Percentiles rank a stretch among this genome's conserved stretches.
phyloP scores from a whole-genome alignment of 345 rosid species.

The Bruguiera sexangula region DNA sequence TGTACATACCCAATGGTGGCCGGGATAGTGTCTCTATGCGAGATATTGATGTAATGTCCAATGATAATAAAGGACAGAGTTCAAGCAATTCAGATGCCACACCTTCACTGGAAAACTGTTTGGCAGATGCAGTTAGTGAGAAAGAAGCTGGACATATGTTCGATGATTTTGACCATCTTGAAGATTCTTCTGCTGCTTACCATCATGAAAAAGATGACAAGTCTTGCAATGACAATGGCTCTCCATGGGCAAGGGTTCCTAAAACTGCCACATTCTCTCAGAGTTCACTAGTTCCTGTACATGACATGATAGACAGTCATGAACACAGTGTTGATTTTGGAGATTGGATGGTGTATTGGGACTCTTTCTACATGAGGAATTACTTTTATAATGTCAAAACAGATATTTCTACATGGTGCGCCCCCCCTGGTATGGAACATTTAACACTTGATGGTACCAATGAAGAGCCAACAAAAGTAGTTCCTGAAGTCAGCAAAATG shows the following conservation, averaged over 20 bases:
- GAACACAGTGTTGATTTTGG: constrained; percentile 24
- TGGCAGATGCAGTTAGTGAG: constrained; percentile 23
- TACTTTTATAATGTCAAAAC: constrained; percentile 66
- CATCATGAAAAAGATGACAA: constrained; percentile 17
- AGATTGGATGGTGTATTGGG: constrained; percentile 81
- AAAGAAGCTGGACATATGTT: constrained; percentile 22
- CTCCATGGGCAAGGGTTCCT: constrained; percentile 19
- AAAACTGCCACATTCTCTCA: constrained; percentile 23
- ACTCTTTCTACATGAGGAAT: constrained; percentile 58
- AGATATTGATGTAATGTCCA: constrained; percentile 11
- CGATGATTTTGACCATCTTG: constrained; percentile 21
- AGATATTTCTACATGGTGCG: constrained; percentile 62
- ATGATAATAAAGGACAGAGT: constrained; percentile 14
- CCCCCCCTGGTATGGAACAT: constrained; percentile 71
- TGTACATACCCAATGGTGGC: constrained; percentile 14
- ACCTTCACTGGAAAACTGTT: constrained; percentile 19
- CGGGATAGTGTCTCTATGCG: constrained; percentile 8
- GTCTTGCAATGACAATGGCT: constrained; percentile 18
- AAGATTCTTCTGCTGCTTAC: constrained; percentile 9
- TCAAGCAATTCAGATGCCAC: constrained; percentile 25
- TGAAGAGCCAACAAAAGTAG: constrained; percentile 28
- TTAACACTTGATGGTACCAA: constrained; percentile 21
- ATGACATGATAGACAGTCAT: constrained; percentile 21
- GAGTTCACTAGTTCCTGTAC: constrained; percentile 17
- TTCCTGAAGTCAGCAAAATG: constrained; percentile 31